These are phyloP conservation scores for Cocos nucifera DNA, from an alignment of 176 grass and related monocot genomes.

Conservation along the genomic window DNA sequence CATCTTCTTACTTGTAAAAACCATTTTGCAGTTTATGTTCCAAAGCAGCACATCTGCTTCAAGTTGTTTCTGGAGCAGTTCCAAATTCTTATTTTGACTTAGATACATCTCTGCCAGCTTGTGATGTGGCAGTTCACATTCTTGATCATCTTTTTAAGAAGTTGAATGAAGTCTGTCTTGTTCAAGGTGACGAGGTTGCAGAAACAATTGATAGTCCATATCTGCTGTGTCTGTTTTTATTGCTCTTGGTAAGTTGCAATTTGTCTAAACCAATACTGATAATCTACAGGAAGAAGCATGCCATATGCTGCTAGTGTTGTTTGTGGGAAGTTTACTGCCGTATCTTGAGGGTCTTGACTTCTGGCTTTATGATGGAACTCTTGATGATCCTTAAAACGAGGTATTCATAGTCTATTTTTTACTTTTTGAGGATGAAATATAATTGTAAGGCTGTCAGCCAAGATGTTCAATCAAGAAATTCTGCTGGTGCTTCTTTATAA, in stretches of 20 bases:
- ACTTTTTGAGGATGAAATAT: slow-evolving; percentile 2
- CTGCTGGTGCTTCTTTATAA: neutral
- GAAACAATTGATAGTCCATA: slow-evolving; percentile 13
- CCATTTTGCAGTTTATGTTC: slow-evolving; percentile 50
- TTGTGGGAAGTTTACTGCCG: slow-evolving; percentile 63
- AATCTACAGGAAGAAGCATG: slow-evolving; percentile 58
- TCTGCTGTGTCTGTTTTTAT: slow-evolving; percentile 4
- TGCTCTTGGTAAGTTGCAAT: neutral
- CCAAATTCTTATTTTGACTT: slow-evolving; percentile 46
- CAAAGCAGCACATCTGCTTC: slow-evolving; percentile 70
- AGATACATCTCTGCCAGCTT: slow-evolving; percentile 24
- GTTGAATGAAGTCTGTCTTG: slow-evolving; percentile 75
- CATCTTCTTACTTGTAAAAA: no score
- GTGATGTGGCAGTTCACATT: slow-evolving; percentile 64
- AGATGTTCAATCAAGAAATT: neutral
- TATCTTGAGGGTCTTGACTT: slow-evolving; percentile 88
- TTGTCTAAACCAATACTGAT: slow-evolving; percentile 18
- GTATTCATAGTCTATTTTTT: slow-evolving; percentile 28
- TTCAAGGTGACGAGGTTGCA: slow-evolving; percentile 80
- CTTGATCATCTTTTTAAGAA: slow-evolving; percentile 70
- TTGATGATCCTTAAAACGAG: slow-evolving; percentile 94
- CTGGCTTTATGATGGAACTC: slow-evolving; percentile 95
- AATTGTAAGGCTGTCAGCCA: neutral
- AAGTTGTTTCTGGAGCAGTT: slow-evolving; percentile 53
- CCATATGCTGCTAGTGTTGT: slow-evolving; percentile 78